Evolutionary conservation across 768 basidiomycete species (phyloP).

Genomic region (Pisolithus microcarpus): DNA sequence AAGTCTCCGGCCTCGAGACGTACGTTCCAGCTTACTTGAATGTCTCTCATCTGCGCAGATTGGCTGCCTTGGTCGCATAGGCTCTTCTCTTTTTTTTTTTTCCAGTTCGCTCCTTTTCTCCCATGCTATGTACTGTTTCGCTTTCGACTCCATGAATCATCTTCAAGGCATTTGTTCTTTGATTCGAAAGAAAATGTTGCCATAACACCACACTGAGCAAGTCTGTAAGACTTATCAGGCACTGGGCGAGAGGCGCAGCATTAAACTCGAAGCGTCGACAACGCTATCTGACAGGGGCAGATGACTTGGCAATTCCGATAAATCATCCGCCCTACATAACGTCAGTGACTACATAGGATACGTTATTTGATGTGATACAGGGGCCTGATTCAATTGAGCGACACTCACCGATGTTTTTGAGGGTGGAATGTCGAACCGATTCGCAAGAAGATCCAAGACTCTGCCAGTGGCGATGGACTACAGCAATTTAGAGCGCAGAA

Average conservation of each 20-base stretch:
- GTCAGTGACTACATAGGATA: constrained; percentile 35
- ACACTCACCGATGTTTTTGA: constrained; percentile 11
- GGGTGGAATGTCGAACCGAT: constrained; percentile 12
- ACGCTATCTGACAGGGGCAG: constrained; percentile 41
- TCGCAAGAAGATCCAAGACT: constrained; percentile 50
- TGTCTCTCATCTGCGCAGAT: constrained; percentile 79
- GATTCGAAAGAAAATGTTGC: background rate
- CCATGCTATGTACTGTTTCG: constrained; percentile 16
- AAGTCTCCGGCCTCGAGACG: constrained; percentile 93
- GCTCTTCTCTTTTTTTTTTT: constrained; percentile 1
- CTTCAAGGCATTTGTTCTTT: background rate
- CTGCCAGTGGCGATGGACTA: constrained; percentile 53
- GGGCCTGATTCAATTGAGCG: background rate
- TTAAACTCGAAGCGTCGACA: constrained; percentile 41
- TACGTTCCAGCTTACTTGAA: constrained; percentile 91
- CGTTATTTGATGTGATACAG: constrained; percentile 14
- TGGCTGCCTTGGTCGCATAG: constrained; percentile 81
- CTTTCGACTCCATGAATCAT: constrained; percentile 12
- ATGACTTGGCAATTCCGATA: constrained; percentile 40
- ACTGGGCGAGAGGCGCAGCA: constrained; percentile 6
- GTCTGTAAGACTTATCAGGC: background rate
- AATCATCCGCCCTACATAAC: constrained; percentile 27
- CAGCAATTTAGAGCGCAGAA: constrained; percentile 2
- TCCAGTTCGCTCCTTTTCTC: background rate
- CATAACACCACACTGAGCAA: background rate